Base-by-base conservation (phyloP, 2,329 filamentous ascomycete species). In the Aspergillus versicolor region DNA sequence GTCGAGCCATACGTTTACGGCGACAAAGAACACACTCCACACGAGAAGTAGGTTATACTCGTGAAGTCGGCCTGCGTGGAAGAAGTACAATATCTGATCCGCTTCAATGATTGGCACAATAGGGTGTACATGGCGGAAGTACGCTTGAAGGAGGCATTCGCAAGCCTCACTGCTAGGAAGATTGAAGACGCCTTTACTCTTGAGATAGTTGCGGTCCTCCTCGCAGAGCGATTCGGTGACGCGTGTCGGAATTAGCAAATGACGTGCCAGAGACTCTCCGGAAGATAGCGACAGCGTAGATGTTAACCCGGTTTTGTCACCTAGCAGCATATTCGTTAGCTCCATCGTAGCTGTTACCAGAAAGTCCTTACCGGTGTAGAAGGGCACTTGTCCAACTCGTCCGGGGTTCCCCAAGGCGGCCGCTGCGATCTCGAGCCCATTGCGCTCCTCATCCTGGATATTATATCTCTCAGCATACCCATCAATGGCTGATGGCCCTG, bases 1-100 rank as follows among this genome's bases (percentile, higher is more conserved):
- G 13, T 9, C 22, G 12, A n/a, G 8, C 54, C 64, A 47, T 59
- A 72, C 71, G 63, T 72, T 73, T 1, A 63, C 63, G 6, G 70
- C 71, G n/a, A 70, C 70, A 37, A 73, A 75, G 49, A 75, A 75
- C 11, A 77, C 65, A 47, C 71, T 73, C 74, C 75, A 77, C 11
- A 77, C 60, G 2, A 78, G 61, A 17, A 77, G 57, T 3, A 75
- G 19, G 50, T 74, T 76, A 37, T 72, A 70, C 13, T 67, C 63
- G 17, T 65, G 60, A 12, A 65, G 59, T 17, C 67, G 66, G 15
- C 67, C 66, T 47, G 58, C 54, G 17, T 63, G 65, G 37, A 73
- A 67, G 17, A 63, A 61, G 7, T 63, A 52, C 30, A 75, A 53
- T 32, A 76, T 70, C 1, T 56, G 45, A 4, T 65, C 61, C 8